Evolutionary conservation across 495 filamentous ascomycete species (phyloP), one percentile per base, ranked within the genome.

Genomic region (Lasiosphaeria miniovina): DNA sequence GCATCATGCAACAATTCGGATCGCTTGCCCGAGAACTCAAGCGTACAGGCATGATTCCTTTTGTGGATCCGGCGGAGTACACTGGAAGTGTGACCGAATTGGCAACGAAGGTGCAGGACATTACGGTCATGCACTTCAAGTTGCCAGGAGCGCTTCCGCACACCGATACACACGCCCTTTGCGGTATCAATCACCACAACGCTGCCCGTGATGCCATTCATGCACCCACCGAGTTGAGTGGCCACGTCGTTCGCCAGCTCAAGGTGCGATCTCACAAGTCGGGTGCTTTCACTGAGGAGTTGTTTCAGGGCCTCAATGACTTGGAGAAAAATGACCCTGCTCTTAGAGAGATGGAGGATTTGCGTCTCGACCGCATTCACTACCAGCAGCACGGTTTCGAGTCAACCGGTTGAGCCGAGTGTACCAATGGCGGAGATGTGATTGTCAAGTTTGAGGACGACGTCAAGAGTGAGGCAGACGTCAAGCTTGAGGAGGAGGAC

Each of bases 1-100:
- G 68, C 52, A 51, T 57, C 36, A 35, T 52, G 14, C 54, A 52
- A 40, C 68, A 70, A 49, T 59, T 70, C n/a, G 65, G 68, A 6
- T 68, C 61, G 0, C 40, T 65, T 3, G 15, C 63, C n/a, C 51
- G 54, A 40, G 59, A 45, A 3, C 48, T 70, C 3, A 59, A 36
- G 4, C n/a, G 15, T 10, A 57, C 50, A 3, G 32, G 46, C 0
- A 14, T 70, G 17, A 36, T 60, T 3, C 68, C 68, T 0, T 48
- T 65, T 10, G 63, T 61, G 0, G 38, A 48, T 3, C 8, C 51
- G 6, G 43, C 48, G 1, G 17, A 36, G 4, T 70, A 68, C 57
- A 41, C 36, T 8, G 65, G 58, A 36, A 65, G 61, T n/a, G 62
- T 55, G 1, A 10, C 4, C 5, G 52, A 48, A 1, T 33, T 70